Conservation (phyloP, 805 yeast species). For the Candida tibetensis region DNA sequence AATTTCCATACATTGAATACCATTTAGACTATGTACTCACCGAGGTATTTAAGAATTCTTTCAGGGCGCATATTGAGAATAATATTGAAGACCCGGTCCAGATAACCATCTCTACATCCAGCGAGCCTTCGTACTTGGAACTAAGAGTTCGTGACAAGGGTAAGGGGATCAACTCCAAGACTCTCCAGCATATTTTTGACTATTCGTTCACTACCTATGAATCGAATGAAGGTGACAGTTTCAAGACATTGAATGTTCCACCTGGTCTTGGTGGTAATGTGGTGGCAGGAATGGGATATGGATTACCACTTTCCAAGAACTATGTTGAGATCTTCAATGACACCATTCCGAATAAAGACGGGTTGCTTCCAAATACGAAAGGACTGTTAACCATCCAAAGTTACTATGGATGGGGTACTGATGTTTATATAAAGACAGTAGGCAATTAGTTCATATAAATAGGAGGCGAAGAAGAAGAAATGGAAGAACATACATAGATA, state of each 20-base stretch:
- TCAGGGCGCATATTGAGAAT: conserved; percentile 83
- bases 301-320: conserved; percentile 73
- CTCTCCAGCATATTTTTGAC: conserved; percentile 69
- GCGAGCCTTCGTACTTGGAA: conserved; percentile 49
- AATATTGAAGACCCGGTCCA: conserved; percentile 37
- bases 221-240: conserved; percentile 53
- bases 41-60: conserved; percentile 83
- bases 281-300: conserved; percentile 96
- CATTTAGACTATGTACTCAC: conserved; percentile 86
- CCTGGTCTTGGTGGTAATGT: conserved; percentile 69
- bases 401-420: conserved; percentile 47
- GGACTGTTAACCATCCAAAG: conserved; percentile 43
- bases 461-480: no score
- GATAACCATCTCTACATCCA: conserved; percentile 36
- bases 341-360: conserved; percentile 17
- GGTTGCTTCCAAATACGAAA: conserved; percentile 17
- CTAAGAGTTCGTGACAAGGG: conserved; percentile 83
- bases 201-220: conserved; percentile 84
- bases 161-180: conserved; percentile 75
- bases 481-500: no score
- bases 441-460: conserved; percentile 16
- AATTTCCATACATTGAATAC: conserved; percentile 79
- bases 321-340: conserved; percentile 43
- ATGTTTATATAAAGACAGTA: conserved; percentile 40
- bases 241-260: conserved; percentile 61